Conservation (phyloP, 495 filamentous ascomycete species). For the Neurospora hispaniola region DNA sequence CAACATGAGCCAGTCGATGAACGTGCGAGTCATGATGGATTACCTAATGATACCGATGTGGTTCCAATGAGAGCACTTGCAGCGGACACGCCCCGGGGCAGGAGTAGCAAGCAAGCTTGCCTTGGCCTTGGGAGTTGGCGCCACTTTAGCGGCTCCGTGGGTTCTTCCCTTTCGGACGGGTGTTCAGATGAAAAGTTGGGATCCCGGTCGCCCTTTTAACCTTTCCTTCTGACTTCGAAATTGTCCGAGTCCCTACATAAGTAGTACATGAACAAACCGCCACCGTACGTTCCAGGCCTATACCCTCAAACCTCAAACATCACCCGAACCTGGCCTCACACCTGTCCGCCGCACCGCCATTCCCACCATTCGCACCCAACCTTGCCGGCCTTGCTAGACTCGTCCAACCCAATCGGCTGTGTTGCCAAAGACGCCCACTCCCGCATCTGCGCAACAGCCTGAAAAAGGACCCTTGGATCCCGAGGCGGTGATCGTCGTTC, state of each 20-base stretch:
- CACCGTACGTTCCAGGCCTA: background rate
- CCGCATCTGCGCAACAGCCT: background rate
- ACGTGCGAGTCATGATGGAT: background rate
- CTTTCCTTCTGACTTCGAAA: background rate
- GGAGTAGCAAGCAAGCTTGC: background rate
- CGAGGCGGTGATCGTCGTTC: constrained; percentile 14
- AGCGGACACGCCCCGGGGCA: background rate
- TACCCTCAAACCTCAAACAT: background rate
- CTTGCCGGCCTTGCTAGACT: background rate
- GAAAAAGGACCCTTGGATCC: constrained; percentile 1
- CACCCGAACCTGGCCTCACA: background rate
- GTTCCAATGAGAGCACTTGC: background rate
- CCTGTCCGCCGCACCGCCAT: background rate
- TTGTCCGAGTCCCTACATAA: background rate
- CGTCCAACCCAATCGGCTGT: background rate
- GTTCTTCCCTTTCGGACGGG: background rate
- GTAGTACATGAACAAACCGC: background rate
- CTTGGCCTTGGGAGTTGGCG: background rate
- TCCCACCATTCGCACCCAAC: background rate
- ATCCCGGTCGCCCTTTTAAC: background rate
- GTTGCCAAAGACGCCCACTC: background rate
- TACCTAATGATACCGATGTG: background rate
- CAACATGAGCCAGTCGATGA: background rate
- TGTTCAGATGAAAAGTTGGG: constrained; percentile 1
- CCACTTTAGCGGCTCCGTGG: background rate